Conservation (phyloP, 75 land plant genomes). For the Pinus tabuliformis region DNA sequence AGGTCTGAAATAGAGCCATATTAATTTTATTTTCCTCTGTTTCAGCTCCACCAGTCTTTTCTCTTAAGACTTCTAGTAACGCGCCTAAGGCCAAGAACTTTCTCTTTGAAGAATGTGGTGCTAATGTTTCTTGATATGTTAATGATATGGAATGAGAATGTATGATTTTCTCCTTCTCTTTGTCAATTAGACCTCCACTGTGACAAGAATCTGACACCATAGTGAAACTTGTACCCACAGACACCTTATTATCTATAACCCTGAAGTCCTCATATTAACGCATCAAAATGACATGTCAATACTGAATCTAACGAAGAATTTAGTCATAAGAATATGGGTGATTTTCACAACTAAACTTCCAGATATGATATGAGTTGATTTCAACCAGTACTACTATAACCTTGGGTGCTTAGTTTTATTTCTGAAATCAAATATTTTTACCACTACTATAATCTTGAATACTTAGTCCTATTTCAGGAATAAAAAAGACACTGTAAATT, state of each 20-base stretch:
- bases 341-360: too few species aligned
- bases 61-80: not conserved
- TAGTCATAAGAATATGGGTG: too few species aligned
- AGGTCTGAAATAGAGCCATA: not conserved
- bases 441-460: too few species aligned
- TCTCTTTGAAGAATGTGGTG: not conserved
- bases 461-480: too few species aligned
- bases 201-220: conserved; percentile 86
- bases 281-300: too few species aligned
- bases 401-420: too few species aligned
- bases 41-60: not conserved
- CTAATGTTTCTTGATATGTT: too few species aligned
- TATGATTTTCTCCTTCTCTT: conserved; percentile 79
- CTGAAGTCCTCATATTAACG: conserved; percentile 76
- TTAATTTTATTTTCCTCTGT: not conserved
- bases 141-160: not conserved
- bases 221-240: conserved; percentile 57
- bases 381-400: too few species aligned
- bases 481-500: too few species aligned
- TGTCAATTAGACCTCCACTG: conserved; percentile 76
- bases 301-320: too few species aligned
- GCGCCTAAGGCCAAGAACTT: conserved; percentile 1
- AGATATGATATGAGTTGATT: too few species aligned
- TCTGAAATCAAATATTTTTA: too few species aligned
- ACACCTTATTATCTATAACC: conserved; percentile 50